Base-by-base conservation (phyloP, 768 basidiomycete genomes). In the Lentinula edodes region DNA sequence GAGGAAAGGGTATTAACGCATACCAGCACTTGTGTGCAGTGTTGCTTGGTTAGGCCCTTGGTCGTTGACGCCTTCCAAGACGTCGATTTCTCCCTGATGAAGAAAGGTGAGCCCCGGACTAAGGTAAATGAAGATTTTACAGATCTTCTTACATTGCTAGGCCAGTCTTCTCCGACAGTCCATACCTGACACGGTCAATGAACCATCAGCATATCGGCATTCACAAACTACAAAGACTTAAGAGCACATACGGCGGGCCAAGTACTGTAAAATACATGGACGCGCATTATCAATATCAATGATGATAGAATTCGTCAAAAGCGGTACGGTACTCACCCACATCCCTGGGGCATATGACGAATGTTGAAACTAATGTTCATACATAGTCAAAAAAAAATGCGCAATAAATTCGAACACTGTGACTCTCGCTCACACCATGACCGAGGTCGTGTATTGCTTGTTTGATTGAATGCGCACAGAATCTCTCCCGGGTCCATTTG, bases 211-310 rank as follows among this genome's bases (percentile, higher is more conserved):
- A 18, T 46, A 36, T 32, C 23, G n/a, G 54, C 60, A 15, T 51
- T 16, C 28, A 15, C 8, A 28, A 46, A 46, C 34, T 42, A 48
- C 16, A 32, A 7, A 13, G 12, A 5, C 36, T 74, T 80, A 13
- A 76, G 71, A 42, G 82, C 81, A 84, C 83, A 86, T 10, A 81
- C 76, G 2, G 86, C 85, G 3, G 86, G 76, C 77, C 77, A 78
- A 1, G 72, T 73, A 18, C 73, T 73, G 13, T 42, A 52, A 23
- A 20, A 20, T 6, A 18, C 16, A 46, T 13, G 16, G 45, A 39
- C 3, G 38, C 38, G 8, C 6, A 16, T 46, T 46, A 7, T 46
- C 20, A 9, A 18, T 34, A 16, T 6, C 18, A 16, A 34, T 9
- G 28, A 18, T 13, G 35, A n/a, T 52, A 13, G 38, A 35, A 9